phyloP scores from a whole-genome alignment of 1,284 basidiomycete species.

The Testicularia cyperi region DNA sequence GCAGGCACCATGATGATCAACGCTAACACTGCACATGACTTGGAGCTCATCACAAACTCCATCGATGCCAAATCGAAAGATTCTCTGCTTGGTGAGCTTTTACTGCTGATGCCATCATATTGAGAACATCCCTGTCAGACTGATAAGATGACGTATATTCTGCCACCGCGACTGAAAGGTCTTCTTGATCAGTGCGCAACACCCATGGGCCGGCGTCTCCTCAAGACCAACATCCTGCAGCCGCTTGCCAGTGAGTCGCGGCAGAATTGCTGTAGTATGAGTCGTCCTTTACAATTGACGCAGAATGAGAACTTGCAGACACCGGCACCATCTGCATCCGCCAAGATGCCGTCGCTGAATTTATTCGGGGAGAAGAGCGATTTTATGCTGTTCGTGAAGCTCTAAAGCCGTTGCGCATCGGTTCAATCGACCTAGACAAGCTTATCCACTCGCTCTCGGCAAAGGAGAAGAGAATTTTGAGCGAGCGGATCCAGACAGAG shows the following conservation, averaged over 20 bases:
- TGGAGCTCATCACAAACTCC: constrained; percentile 71
- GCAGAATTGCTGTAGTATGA: no score
- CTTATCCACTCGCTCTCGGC: constrained; percentile 65
- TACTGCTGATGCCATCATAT: no score
- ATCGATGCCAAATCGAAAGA: constrained; percentile 30
- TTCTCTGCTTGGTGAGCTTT: constrained; percentile 22
- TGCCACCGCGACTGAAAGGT: no score
- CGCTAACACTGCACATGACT: constrained; percentile 76
- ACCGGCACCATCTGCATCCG: constrained; percentile 73
- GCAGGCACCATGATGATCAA: constrained; percentile 86
- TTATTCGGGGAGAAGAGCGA: constrained; percentile 73
- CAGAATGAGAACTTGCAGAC: constrained; percentile 63
- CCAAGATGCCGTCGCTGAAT: constrained; percentile 67
- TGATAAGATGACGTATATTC: no score
- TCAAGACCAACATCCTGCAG: constrained; percentile 78
- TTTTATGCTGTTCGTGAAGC: constrained; percentile 72
- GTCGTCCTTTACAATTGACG: no score
- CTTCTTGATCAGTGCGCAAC: constrained; percentile 78
- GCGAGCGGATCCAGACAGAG: constrained; percentile 66
- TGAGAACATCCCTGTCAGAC: no score
- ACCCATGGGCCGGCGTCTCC: constrained; percentile 77
- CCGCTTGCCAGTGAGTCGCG: constrained; percentile 71
- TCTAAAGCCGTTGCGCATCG: constrained; percentile 67
- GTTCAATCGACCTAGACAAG: constrained; percentile 79
- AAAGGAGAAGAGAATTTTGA: constrained; percentile 8